phyloP scores from a whole-genome alignment of 306 rosid species.

The Cercis canadensis region DNA sequence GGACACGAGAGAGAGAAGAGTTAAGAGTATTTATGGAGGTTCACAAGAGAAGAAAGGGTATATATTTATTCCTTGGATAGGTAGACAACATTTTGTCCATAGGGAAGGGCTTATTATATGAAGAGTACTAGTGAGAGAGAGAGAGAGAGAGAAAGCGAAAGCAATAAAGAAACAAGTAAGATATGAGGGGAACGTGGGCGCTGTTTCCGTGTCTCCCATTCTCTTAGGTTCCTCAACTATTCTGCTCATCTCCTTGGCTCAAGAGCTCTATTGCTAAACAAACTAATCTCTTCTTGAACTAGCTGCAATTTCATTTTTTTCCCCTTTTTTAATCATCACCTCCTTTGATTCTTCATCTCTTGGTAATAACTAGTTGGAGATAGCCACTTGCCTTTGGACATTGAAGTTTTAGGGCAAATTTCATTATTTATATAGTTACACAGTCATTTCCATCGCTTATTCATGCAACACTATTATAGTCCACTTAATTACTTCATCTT shows the following conservation, averaged over 20 bases:
- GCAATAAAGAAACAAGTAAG: constrained; percentile 50
- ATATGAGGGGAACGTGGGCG: constrained; percentile 92
- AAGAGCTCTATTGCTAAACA: constrained; percentile 82
- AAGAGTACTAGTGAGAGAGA: constrained; percentile 28
- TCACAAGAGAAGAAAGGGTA: constrained; percentile 55
- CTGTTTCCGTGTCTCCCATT: constrained; percentile 99
- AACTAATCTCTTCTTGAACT: constrained; percentile 62
- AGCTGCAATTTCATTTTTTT: constrained; percentile 45
- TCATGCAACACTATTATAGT: constrained; percentile 3
- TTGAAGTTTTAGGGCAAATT: constrained; percentile 33
- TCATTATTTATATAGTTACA: no score
- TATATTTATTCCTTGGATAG: constrained; percentile 65
- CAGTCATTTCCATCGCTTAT: no score
- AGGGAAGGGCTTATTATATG: constrained; percentile 36
- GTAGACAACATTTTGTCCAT: constrained; percentile 57
- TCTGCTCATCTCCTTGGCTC: constrained; percentile 82
- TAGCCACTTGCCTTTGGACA: constrained; percentile 54
- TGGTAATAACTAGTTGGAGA: constrained; percentile 44
- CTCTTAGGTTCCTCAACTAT: constrained; percentile 46
- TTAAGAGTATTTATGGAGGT: constrained; percentile 74
- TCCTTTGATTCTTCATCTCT: constrained; percentile 53
- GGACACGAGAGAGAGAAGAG: constrained; percentile 36
- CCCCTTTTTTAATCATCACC: constrained; percentile 13
- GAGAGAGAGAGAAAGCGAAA: constrained; percentile 48
- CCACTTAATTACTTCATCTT: neutral